Base-by-base conservation (phyloP, 2,329 filamentous ascomycete species). In the Exophiala viscosa region DNA sequence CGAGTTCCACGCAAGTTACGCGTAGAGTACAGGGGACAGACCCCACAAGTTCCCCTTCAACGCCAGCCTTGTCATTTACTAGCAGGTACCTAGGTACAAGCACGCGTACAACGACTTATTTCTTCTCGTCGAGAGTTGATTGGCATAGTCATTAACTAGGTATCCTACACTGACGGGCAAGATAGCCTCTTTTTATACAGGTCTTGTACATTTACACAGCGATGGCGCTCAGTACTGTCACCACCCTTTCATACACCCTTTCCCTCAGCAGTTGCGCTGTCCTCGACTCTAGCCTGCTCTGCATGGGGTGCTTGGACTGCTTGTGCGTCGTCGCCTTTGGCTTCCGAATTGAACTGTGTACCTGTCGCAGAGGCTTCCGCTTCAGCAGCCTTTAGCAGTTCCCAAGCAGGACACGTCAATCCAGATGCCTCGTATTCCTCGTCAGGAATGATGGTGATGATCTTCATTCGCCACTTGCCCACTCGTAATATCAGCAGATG, bases 401-500 rank as follows among this genome's bases (percentile, higher is more conserved):
- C 70, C 77, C 77, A 82, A 1, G 78, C 78, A 13, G 78, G 77
- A 35, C 70, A 76, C 11, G 66, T 70, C 15, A 77, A 65, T 1
- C 75, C 76, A 39, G 66, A 63, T 10, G 66, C 67, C 44, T 73
- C 70, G 59, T 77, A 83, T 17, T 80, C 73, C 33, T 75, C 72
- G 52, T 84, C 81, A 10, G 71, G 69, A 4, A 84, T 66, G 38
- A 85, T 72, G 41, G 75, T 73, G 28, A 84, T 72, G 17, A 83
- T 69, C 60, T 78, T 79, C 33, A 84, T 71, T 61, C 79, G 83
- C 73, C 78, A 82, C 63, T 85, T 85, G 6, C 82, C 82, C 1
- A 77, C 61, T 54, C 80, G 71, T 8, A 85, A 58, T 7, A 84
- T 73, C n/a, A 85, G 59, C 2, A 79, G 64, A 1, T 76, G 69